These are phyloP conservation scores for Globisporangium heterothallicum DNA, from an alignment of 352 stramenopile genomes.

Conservation along the genomic window DNA sequence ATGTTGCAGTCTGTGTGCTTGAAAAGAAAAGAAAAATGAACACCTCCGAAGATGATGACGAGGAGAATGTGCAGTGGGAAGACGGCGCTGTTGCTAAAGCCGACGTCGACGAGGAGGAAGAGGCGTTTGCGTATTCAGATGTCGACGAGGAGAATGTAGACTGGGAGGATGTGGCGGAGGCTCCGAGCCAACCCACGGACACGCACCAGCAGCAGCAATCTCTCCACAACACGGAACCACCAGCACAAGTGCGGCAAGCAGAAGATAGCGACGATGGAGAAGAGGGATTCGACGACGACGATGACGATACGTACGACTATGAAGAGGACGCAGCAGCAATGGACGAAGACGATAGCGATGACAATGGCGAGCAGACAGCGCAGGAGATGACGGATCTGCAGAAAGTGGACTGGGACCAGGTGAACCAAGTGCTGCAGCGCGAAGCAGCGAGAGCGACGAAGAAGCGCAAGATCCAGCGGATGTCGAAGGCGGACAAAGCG, in stretches of 20 bases:
- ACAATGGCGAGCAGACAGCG: slow-evolving; percentile 5
- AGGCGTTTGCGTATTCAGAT: slow-evolving; percentile 52
- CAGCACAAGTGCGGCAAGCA: neutral
- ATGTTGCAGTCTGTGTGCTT: neutral
- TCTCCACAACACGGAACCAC: neutral
- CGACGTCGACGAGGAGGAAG: slow-evolving; percentile 27
- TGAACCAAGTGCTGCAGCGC: slow-evolving; percentile 48
- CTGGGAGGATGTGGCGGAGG: slow-evolving; percentile 49
- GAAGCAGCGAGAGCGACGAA: slow-evolving; percentile 12
- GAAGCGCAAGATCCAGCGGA: slow-evolving; percentile 36
- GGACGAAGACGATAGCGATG: slow-evolving; percentile 7
- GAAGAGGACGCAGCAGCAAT: slow-evolving; percentile 8
- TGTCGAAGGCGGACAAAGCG: slow-evolving; percentile 61
- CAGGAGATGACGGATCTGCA: slow-evolving; percentile 23
- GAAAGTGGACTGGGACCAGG: slow-evolving; percentile 60
- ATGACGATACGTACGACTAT: slow-evolving; percentile 12
- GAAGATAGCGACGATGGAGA: slow-evolving; percentile 6
- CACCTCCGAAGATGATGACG: neutral
- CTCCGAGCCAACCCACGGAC: neutral
- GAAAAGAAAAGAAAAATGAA: neutral
- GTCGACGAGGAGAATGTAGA: slow-evolving; percentile 52
- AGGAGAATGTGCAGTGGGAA: slow-evolving; percentile 1
- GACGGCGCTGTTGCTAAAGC: neutral
- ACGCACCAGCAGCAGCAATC: neutral
- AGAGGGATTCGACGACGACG: slow-evolving; percentile 12